These are phyloP conservation scores for Fistulifera solaris DNA, from an alignment of 108 stramenopile genomes.

Conservation along the genomic window DNA sequence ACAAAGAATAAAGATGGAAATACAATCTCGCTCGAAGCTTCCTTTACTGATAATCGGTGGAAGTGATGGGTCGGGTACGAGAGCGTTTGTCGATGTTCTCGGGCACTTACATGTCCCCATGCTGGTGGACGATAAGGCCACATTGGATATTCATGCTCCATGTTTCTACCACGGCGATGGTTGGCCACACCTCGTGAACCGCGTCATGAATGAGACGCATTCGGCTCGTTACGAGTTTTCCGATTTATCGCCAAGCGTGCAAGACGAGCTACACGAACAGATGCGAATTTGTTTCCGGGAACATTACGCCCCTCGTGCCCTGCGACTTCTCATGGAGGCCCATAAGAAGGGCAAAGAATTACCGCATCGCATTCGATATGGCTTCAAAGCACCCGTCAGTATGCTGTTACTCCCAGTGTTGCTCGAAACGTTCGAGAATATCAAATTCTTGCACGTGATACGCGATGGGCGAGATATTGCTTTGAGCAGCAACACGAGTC, in stretches of 20 bases:
- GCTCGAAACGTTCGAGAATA: slow-evolving; percentile 4
- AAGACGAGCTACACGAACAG: slow-evolving; percentile 10
- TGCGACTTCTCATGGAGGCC: not conserved
- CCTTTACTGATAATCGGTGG: slow-evolving; percentile 53
- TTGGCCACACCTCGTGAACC: slow-evolving; percentile 52
- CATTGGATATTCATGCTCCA: slow-evolving; percentile 53
- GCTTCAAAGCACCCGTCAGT: slow-evolving; percentile 71
- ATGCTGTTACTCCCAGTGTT: slow-evolving; percentile 65
- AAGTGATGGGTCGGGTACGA: slow-evolving; percentile 70
- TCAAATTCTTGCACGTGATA: slow-evolving; percentile 57
- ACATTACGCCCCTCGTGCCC: not conserved
- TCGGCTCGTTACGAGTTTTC: slow-evolving; percentile 14
- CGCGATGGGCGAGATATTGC: slow-evolving; percentile 80
- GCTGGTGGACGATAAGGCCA: slow-evolving; percentile 51
- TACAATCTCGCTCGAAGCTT: not conserved
- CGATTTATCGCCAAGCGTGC: slow-evolving; percentile 6
- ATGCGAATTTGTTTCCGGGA: not conserved
- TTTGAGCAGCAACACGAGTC: slow-evolving; percentile 59
- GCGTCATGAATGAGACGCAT: slow-evolving; percentile 22
- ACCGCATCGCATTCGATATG: slow-evolving; percentile 17
- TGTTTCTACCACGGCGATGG: slow-evolving; percentile 28
- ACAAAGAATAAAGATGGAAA: too few relatives aligned
- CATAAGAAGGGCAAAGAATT: not conserved
- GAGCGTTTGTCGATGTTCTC: slow-evolving; percentile 51
- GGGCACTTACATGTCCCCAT: slow-evolving; percentile 45